Conservation (phyloP, 148 eudicot genomes). For the Spergularia bocconei region DNA sequence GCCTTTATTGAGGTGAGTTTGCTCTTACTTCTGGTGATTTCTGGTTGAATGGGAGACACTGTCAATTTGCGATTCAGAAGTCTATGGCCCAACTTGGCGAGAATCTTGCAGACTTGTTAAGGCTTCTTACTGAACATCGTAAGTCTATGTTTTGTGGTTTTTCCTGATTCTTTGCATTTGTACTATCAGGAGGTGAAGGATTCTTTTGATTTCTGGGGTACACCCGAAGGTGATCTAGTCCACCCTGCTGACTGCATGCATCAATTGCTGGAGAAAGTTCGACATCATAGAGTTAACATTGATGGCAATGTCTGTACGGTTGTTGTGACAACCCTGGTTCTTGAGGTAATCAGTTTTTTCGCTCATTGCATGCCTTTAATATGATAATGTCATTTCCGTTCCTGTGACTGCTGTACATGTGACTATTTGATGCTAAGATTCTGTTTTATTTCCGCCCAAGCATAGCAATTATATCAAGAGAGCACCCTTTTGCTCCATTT, state of each 20-base stretch:
- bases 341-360: slow-evolving; percentile 34
- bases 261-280: slow-evolving; percentile 41
- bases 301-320: slow-evolving; percentile 46
- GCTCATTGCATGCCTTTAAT: background rate
- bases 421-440: background rate
- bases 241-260: slow-evolving; percentile 48
- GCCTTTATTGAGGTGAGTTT: slow-evolving; percentile 35
- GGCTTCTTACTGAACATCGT: background rate
- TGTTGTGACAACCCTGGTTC: slow-evolving; percentile 41
- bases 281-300: slow-evolving; percentile 39
- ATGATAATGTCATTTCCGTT: background rate
- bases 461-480: background rate
- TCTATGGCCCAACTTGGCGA: background rate
- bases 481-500: background rate
- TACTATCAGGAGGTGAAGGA: slow-evolving; percentile 33
- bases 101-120: background rate
- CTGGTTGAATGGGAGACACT: background rate
- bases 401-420: background rate
- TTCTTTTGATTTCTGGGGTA: slow-evolving; percentile 38
- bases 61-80: background rate
- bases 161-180: background rate
- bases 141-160: background rate
- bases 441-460: background rate
- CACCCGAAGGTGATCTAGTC: slow-evolving; percentile 37
- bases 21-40: background rate